Evolutionary conservation across 2,329 filamentous ascomycete species (phyloP), one percentile per base, ranked within the genome.

Genomic region (Nannizziopsis arthrosporioides): DNA sequence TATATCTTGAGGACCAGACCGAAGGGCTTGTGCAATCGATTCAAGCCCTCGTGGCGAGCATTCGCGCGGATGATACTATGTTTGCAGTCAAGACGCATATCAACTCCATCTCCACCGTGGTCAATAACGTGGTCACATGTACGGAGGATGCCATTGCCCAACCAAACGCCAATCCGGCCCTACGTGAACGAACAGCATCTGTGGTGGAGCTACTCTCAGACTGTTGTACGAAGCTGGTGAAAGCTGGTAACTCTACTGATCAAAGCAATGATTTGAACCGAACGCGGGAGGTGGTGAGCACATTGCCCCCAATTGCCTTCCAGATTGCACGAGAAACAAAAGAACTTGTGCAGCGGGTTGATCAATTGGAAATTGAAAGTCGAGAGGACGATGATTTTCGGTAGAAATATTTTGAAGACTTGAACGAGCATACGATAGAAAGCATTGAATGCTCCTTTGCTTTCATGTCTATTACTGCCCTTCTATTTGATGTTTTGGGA

Each of bases 1-100:
- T 85, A 51, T 89, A 87, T 61, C 76, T 93, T 32, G 84, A 92
- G 60, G 84, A 89, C 60, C 85, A 92, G 63, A 89, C 84, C 9
- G 84, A 85, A 44, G 70, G 80, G 2, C 74, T 94, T 51, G 82
- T 92, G 19, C 80, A 86, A 55, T 84, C 80, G 39, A 88, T 93
- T 54, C 85, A 92, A 65, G 77, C 80, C n/a, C 76, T 94, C 6
- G 85, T 93, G 41, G 75, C 76, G 47, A 79, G 78, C 27, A 82
- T 88, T 53, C 81, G 84, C 47, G 73, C 74, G 44, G 78, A 84
- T 54, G 76, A 77, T 27, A 69, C 74, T 22, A 76, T 84, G 50
- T 71, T 76, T 49, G 74, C 79, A 50, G 81, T 93, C 51, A 77
- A 76, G 19, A 74, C 71, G n/a, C 77, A 87, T 61, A 82, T 92